phyloP scores from a whole-genome alignment of 352 stramenopile species.

The Thalassiosira livingstoniorum region DNA sequence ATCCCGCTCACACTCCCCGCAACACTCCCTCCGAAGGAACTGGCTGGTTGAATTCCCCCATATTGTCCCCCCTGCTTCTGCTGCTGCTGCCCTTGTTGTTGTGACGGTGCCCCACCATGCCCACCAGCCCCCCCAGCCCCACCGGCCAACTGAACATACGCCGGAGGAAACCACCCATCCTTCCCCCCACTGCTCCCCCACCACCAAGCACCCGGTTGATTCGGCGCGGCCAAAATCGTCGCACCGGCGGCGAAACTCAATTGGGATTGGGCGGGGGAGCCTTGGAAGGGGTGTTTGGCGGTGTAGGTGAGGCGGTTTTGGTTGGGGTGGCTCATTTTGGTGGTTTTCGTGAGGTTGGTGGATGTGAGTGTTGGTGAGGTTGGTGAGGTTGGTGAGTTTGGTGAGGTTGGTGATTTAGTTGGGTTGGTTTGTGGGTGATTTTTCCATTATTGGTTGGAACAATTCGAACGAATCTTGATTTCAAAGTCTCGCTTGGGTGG shows the following conservation, averaged over 20 bases:
- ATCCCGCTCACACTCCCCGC: neutral
- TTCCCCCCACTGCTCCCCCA: slow-evolving; percentile 73
- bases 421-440: too few relatives aligned
- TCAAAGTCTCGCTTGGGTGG: too few relatives aligned
- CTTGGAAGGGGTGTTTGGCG: slow-evolving; percentile 83
- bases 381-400: neutral
- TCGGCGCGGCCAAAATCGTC: slow-evolving; percentile 62
- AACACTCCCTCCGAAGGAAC: neutral
- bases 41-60: slow-evolving; percentile 4
- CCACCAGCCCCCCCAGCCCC: neutral
- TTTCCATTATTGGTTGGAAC: too few relatives aligned
- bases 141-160: slow-evolving; percentile 63
- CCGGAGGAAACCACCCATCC: slow-evolving; percentile 86
- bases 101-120: neutral
- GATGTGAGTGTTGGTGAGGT: neutral
- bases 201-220: slow-evolving; percentile 79
- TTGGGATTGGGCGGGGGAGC: slow-evolving; percentile 74
- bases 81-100: neutral
- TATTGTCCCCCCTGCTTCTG: neutral
- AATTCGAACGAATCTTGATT: too few relatives aligned
- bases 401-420: neutral
- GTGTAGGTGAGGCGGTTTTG: slow-evolving; percentile 22
- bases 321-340: neutral
- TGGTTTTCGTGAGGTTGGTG: neutral
- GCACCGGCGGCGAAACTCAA: slow-evolving; percentile 73